Percentiles rank a stretch among this genome's conserved stretches.
These are phyloP conservation scores for Blumeria hordei DNA, from an alignment of 2,329 filamentous ascomycete species.

Conservation along the genomic window DNA sequence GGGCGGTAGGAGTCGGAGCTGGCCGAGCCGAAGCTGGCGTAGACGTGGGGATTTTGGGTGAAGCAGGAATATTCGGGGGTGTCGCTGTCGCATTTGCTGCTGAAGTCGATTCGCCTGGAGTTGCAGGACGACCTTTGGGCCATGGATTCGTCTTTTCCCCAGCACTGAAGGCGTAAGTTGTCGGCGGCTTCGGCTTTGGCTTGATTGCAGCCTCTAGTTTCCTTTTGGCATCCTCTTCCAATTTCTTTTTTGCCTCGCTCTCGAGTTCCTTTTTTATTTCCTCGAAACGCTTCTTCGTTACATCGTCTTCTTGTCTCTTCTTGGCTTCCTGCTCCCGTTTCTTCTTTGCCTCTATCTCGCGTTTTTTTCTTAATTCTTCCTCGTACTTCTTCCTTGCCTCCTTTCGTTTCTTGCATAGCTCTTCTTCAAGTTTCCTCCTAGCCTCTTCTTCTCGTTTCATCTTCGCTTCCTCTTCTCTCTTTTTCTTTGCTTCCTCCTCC, in stretches of 20 bases:
- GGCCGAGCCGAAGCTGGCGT: constrained; percentile 19
- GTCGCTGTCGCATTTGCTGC: constrained; percentile 48
- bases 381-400: background rate
- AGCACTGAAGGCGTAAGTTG: constrained; percentile 35
- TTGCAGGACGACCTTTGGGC: constrained; percentile 33
- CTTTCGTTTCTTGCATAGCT: background rate
- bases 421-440: constrained; percentile 1
- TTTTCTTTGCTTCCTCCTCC: constrained; percentile 5
- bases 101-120: constrained; percentile 15
- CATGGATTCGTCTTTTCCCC: constrained; percentile 49
- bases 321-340: constrained; percentile 4
- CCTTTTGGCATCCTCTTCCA: constrained; percentile 5
- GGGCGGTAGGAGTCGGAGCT: constrained; percentile 23
- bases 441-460: constrained; percentile 18
- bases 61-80: constrained; percentile 33
- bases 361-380: background rate
- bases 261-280: constrained; percentile 3
- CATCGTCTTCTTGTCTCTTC: constrained; percentile 1
- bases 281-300: background rate
- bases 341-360: constrained; percentile 2
- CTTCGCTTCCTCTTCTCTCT: constrained; percentile 5
- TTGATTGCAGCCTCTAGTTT: constrained; percentile 8
- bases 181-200: constrained; percentile 7
- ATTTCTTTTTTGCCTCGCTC: constrained; percentile 4
- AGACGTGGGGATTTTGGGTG: constrained; percentile 11